phyloP scores from a whole-genome alignment of 768 basidiomycete species.

The Imleria badia region DNA sequence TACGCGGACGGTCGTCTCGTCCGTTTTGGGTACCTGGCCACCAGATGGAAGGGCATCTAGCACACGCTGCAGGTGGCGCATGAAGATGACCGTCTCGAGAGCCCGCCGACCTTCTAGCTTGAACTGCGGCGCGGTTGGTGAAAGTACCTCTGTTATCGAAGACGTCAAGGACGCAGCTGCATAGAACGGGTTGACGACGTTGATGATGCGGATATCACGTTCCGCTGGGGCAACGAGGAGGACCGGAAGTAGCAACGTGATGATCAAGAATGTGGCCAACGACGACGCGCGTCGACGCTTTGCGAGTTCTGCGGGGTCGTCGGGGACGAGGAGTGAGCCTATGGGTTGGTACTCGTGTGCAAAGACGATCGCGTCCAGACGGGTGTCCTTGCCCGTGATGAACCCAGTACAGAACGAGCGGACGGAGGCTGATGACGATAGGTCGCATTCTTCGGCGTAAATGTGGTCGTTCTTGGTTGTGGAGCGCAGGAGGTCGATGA shows the following conservation, averaged over 20 bases:
- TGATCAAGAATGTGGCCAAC: slow-evolving; percentile 73
- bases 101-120: slow-evolving; percentile 65
- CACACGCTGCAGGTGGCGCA: slow-evolving; percentile 80
- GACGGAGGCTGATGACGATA: slow-evolving; percentile 64
- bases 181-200: slow-evolving; percentile 86
- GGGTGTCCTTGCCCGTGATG: slow-evolving; percentile 58
- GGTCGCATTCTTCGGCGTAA: slow-evolving; percentile 77
- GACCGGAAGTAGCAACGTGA: slow-evolving; percentile 75
- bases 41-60: slow-evolving; percentile 75
- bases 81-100: slow-evolving; percentile 60
- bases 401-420: slow-evolving; percentile 69
- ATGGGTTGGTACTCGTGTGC: slow-evolving; percentile 74
- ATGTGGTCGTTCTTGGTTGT: slow-evolving; percentile 75
- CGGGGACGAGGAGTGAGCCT: slow-evolving; percentile 43
- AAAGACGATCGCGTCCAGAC: slow-evolving; percentile 78
- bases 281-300: slow-evolving; percentile 47
- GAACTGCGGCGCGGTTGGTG: slow-evolving; percentile 36
- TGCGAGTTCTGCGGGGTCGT: slow-evolving; percentile 33
- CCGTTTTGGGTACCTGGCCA: slow-evolving; percentile 47
- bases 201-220: slow-evolving; percentile 87
- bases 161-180: slow-evolving; percentile 65
- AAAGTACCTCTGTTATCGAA: slow-evolving; percentile 28
- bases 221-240: slow-evolving; percentile 83
- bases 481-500: slow-evolving; percentile 65
- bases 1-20: slow-evolving; percentile 34